phyloP scores from a whole-genome alignment of 179 eudicot species.

The Pouteria campechiana region DNA sequence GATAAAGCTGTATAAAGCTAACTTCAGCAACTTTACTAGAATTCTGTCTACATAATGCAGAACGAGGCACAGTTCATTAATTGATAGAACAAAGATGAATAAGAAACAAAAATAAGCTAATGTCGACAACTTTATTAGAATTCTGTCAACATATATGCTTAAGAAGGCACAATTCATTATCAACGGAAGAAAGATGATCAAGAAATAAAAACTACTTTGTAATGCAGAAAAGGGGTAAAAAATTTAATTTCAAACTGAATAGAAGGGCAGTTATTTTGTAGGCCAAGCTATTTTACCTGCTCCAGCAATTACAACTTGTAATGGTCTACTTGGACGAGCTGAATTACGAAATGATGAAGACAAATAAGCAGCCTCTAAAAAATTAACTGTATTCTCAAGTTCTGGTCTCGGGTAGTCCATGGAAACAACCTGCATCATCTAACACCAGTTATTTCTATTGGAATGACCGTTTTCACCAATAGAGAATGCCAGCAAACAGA shows the following conservation, averaged over 20 bases:
- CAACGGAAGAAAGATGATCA: too few species aligned
- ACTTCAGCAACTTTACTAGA: too few species aligned
- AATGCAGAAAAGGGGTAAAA: neutral
- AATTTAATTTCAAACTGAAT: too few species aligned
- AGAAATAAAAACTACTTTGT: neutral
- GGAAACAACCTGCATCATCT: conserved; percentile 63
- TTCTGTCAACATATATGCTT: too few species aligned
- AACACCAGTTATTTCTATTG: neutral
- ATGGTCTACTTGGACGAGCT: conserved; percentile 71
- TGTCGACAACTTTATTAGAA: too few species aligned
- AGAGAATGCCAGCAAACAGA: conserved; percentile 7
- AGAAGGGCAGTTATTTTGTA: too few species aligned
- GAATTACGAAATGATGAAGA: conserved; percentile 67
- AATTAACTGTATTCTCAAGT: conserved; percentile 67
- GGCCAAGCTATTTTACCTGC: conserved; percentile 75
- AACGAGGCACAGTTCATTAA: too few species aligned
- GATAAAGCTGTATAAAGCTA: too few species aligned
- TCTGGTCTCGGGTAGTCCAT: conserved; percentile 97
- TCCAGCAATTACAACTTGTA: conserved; percentile 82
- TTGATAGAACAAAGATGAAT: too few species aligned
- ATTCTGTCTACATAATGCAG: too few species aligned
- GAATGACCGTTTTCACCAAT: conserved; percentile 1
- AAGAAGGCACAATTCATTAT: too few species aligned
- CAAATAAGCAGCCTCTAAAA: conserved; percentile 79
- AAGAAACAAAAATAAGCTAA: too few species aligned